Percentiles rank a stretch among this genome's conserved stretches.
Conservation (phyloP, 1,284 basidiomycete species). For the Fistulinella cinereoalba region DNA sequence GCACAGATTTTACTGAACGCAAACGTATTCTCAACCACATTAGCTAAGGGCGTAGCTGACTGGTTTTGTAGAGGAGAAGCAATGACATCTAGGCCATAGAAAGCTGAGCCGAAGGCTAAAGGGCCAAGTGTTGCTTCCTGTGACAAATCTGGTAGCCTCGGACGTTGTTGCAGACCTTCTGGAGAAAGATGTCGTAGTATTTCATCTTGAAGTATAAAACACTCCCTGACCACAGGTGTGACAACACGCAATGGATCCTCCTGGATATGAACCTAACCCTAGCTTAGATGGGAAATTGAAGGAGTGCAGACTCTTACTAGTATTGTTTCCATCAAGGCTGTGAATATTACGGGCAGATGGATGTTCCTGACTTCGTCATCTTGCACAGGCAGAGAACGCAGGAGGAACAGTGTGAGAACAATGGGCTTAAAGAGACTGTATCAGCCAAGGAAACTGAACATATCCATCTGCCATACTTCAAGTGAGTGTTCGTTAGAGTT, state of each 20-base stretch:
- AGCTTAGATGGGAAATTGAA: constrained; percentile 5
- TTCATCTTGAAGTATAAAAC: constrained; percentile 51
- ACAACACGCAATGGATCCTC: constrained; percentile 35
- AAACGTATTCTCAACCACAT: constrained; percentile 54
- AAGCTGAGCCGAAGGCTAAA: constrained; percentile 54
- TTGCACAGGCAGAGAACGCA: constrained; percentile 67
- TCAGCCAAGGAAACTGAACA: constrained; percentile 1
- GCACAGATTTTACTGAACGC: constrained; percentile 48
- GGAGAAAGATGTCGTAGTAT: constrained; percentile 53
- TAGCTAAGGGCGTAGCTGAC: constrained; percentile 51
- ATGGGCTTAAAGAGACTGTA: constrained; percentile 48
- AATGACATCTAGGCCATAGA: constrained; percentile 51
- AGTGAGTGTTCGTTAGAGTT: constrained; percentile 38
- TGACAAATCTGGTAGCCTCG: constrained; percentile 40
- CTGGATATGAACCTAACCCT: constrained; percentile 41
- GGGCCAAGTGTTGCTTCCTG: constrained; percentile 38
- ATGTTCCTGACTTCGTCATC: constrained; percentile 81
- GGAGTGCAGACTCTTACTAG: constrained; percentile 43
- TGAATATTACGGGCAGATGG: constrained; percentile 77
- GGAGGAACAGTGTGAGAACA: constrained; percentile 62
- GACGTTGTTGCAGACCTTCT: constrained; percentile 48
- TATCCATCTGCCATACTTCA: constrained; percentile 42
- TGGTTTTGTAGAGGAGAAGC: constrained; percentile 18
- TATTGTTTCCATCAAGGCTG: constrained; percentile 60
- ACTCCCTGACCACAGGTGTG: constrained; percentile 40